These are phyloP conservation scores for Carpinus fangiana DNA, from an alignment of 306 rosid species.

Conservation along the genomic window DNA sequence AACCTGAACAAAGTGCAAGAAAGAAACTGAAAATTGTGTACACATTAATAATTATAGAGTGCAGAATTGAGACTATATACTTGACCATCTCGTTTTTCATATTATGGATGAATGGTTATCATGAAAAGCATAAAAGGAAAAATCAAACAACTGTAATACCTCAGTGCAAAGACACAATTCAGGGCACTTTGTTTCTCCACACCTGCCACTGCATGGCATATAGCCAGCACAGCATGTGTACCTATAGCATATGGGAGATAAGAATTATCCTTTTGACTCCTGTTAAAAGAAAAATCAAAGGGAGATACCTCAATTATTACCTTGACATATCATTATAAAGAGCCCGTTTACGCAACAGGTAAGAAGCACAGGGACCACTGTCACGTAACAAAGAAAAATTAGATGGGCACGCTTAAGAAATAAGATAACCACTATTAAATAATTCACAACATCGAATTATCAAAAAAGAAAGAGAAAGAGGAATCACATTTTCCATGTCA, in stretches of 20 bases:
- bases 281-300: background rate
- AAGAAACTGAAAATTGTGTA: background rate
- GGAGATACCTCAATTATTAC: constrained; percentile 36
- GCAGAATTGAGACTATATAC: background rate
- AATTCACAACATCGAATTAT: background rate
- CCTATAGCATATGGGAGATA: constrained; percentile 41
- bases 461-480: background rate
- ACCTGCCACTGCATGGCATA: constrained; percentile 94
- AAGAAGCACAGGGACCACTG: constrained; percentile 85
- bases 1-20: constrained; percentile 54
- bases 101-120: background rate
- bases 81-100: background rate
- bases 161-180: constrained; percentile 86
- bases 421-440: background rate
- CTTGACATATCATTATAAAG: constrained; percentile 86
- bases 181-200: constrained; percentile 87
- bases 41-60: background rate
- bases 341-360: constrained; percentile 82
- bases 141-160: constrained; percentile 43
- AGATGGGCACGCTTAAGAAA: background rate
- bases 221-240: constrained; percentile 90
- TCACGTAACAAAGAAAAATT: constrained; percentile 18
- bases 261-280: constrained; percentile 10
- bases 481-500: background rate
- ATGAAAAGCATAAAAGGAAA: background rate